phyloP scores from a whole-genome alignment of 352 stramenopile genomes.

The Globisporangium nodosum region DNA sequence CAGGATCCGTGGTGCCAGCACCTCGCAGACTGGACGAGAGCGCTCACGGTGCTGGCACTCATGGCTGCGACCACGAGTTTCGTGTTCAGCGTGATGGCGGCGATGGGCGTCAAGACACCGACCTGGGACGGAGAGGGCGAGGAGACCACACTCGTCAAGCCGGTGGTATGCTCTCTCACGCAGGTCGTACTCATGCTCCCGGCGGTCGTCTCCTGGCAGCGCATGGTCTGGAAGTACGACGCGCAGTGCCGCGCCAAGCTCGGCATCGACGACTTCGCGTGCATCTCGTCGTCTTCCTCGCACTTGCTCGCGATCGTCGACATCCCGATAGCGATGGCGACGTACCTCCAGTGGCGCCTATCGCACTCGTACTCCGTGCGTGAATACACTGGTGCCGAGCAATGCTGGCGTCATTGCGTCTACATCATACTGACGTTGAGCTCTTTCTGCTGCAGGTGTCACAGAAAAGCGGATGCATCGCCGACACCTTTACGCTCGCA shows the following conservation, averaged over 20 bases:
- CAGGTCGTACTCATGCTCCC: constrained; percentile 35
- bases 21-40: constrained; percentile 35
- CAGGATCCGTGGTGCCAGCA: constrained; percentile 67
- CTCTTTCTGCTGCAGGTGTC: constrained; percentile 23
- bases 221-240: constrained; percentile 49
- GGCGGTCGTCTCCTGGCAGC: constrained; percentile 52
- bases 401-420: background rate
- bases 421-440: background rate
- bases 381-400: background rate
- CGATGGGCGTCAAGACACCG: constrained; percentile 52
- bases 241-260: constrained; percentile 31
- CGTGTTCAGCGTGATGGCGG: constrained; percentile 41
- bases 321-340: constrained; percentile 32
- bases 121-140: constrained; percentile 69
- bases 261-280: constrained; percentile 49
- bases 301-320: constrained; percentile 34
- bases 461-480: constrained; percentile 32
- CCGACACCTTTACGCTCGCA: constrained; percentile 66
- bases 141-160: constrained; percentile 47
- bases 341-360: constrained; percentile 55
- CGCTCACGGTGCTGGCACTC: constrained; percentile 45
- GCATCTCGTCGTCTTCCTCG: constrained; percentile 36
- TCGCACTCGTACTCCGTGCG: constrained; percentile 59
- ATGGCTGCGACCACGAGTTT: constrained; percentile 54
- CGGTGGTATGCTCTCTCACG: constrained; percentile 46